Evolutionary conservation across 805 yeast species (phyloP), one percentile per base, ranked within the genome.

Genomic region (Vanderwaltozyma polyspora): DNA sequence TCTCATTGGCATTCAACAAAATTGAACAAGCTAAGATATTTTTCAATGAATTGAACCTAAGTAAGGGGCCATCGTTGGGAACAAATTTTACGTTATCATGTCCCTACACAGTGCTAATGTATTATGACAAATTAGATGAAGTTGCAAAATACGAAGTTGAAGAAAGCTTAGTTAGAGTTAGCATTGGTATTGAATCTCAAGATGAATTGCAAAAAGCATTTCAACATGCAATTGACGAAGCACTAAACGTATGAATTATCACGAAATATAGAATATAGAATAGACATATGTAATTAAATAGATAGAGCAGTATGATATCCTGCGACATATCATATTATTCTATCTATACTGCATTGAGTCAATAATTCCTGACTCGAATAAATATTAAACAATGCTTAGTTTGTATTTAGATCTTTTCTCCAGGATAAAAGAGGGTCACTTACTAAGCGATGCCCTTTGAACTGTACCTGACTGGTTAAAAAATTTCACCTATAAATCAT

Each of bases 41-140:
- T 55, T 87, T 80, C 62, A 76, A 87, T 57, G 66, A 72, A 11
- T 27, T 57, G 25, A 42, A 48, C 1, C 27, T 56, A 9, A 44
- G 45, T 30, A 87, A 87, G 60, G 95, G 95, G 2, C 95, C 95
- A 3, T 79, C 91, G 12, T 67, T 86, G 44, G 95, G 95, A 10
- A 84, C 95, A 0, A 86, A 82, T 59, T 83, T 84, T 62, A 54
- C 58, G 5, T 64, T 86, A 46, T 86, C 86, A 5, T 86, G 94
- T 53, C 95, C 96, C 7, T 87, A 87, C 58, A 70, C 94, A 6
- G 72, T 87, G 31, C 64, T 87, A 39, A 94, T 94, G 3, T 95
- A 86, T 55, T 84, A 75, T 56, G 68, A 66, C 35, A 95, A 86
- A 56, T 60, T 85, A 37, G 89, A 83, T 39, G 85, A 76, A 49